Percentiles rank a stretch among this genome's conserved stretches.
These are phyloP conservation scores for Verticillium nubilum DNA, from an alignment of 2,329 filamentous ascomycete species.

Conservation along the genomic window DNA sequence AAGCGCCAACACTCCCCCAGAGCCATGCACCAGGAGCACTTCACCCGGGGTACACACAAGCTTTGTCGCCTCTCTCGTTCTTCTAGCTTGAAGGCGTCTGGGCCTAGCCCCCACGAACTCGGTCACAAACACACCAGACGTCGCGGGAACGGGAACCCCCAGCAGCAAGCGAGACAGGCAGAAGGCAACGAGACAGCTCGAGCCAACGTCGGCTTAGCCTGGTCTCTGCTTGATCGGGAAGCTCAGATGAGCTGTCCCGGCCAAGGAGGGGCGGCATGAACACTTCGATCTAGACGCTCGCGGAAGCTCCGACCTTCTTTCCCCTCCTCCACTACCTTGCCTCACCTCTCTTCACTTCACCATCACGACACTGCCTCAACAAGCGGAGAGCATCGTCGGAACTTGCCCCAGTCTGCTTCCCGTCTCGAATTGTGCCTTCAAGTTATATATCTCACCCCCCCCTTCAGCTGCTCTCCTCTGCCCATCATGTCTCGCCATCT, in stretches of 20 bases:
- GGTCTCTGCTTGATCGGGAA: neutral
- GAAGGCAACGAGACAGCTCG: neutral
- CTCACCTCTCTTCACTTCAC: neutral
- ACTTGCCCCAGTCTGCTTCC: neutral
- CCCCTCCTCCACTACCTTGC: neutral
- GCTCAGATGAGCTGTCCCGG: neutral
- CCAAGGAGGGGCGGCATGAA: neutral
- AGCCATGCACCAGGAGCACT: neutral
- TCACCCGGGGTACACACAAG: neutral
- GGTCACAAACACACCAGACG: neutral
- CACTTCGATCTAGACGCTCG: neutral
- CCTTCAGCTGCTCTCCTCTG: too few species aligned
- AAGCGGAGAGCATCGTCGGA: neutral
- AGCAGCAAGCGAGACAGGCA: too few species aligned
- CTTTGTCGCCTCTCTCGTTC: neutral
- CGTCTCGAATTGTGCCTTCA: neutral
- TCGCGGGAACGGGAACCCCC: neutral
- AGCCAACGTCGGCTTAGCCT: neutral
- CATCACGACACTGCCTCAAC: neutral
- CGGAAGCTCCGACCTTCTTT: neutral
- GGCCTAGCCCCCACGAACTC: neutral
- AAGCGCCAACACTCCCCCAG: neutral
- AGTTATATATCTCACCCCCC: neutral
- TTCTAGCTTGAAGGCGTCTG: neutral
- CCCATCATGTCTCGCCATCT: conserved; percentile 2